Evolutionary conservation across 2,329 filamentous ascomycete genomes (phyloP).

Genomic region (Colletotrichum brevisporum): DNA sequence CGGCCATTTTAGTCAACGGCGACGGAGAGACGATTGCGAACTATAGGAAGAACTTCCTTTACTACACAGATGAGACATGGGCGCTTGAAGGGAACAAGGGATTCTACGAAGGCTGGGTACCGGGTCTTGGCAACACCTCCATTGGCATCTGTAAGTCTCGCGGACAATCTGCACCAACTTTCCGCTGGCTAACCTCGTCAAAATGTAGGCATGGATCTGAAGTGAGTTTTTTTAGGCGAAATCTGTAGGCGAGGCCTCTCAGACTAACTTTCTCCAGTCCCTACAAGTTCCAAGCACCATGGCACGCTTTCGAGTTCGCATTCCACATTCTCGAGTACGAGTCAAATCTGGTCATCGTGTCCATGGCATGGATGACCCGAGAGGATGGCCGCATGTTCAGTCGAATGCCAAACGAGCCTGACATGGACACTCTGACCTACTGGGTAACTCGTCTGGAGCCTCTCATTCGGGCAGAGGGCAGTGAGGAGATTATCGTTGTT

Average conservation of each 20-base stretch:
- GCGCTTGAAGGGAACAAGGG: conserved; percentile 64
- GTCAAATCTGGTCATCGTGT: conserved; percentile 76
- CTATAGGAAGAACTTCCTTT: conserved; percentile 72
- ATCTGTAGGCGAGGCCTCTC: too few species aligned
- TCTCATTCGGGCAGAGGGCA: conserved; percentile 64
- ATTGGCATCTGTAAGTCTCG: conserved; percentile 71
- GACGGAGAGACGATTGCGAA: conserved; percentile 74
- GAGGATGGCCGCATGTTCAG: conserved; percentile 63
- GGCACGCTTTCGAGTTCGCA: conserved; percentile 60
- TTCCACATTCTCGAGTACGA: conserved; percentile 69
- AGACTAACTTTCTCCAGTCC: conserved; percentile 43
- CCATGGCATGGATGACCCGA: conserved; percentile 83
- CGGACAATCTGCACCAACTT: too few species aligned
- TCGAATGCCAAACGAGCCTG: conserved; percentile 69
- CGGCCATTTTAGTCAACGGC: conserved; percentile 65
- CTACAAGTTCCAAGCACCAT: conserved; percentile 56
- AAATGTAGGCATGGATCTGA: conserved; percentile 75
- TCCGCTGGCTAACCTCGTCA: too few species aligned
- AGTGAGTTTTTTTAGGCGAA: too few species aligned
- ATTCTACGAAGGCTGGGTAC: conserved; percentile 59
- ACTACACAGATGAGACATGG: conserved; percentile 72
- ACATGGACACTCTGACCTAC: conserved; percentile 81
- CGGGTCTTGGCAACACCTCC: conserved; percentile 60
- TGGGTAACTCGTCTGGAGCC: conserved; percentile 82
- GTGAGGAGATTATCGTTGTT: conserved; percentile 73